Conservation (phyloP, 2,329 filamentous ascomycete species). For the Xylariaceae sp. region DNA sequence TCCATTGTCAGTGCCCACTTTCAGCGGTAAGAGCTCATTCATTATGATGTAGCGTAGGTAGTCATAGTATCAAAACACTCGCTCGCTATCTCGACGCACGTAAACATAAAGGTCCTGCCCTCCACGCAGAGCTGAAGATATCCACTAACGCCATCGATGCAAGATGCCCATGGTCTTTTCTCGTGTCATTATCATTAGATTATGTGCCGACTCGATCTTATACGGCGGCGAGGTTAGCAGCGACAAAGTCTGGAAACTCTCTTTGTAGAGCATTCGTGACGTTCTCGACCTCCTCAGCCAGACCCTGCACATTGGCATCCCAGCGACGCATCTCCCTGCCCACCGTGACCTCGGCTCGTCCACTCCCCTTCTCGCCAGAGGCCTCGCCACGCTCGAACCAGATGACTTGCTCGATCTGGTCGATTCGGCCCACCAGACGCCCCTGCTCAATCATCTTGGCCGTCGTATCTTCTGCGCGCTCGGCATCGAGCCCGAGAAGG, state of each 20-base stretch:
- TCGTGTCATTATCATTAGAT: no score
- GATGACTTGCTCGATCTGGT: slow-evolving; percentile 86
- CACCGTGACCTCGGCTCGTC: slow-evolving; percentile 58
- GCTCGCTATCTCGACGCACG: no score
- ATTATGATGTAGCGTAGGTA: no score
- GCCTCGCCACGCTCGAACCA: slow-evolving; percentile 77
- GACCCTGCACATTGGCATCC: slow-evolving; percentile 81
- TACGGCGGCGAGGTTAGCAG: slow-evolving; percentile 44
- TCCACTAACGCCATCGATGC: no score
- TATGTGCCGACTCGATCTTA: background rate
- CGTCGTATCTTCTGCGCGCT: slow-evolving; percentile 85
- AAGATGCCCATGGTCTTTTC: no score
- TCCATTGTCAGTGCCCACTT: no score
- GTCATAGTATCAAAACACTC: no score
- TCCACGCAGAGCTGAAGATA: no score
- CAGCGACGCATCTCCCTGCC: slow-evolving; percentile 75
- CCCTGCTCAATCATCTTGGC: slow-evolving; percentile 96
- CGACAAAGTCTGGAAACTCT: slow-evolving; percentile 68
- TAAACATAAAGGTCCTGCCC: no score
- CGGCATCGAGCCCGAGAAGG: slow-evolving; percentile 72
- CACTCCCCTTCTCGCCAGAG: slow-evolving; percentile 63
- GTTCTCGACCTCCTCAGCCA: slow-evolving; percentile 87
- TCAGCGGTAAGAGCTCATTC: no score
- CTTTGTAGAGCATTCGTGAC: slow-evolving; percentile 77
- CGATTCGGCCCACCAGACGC: slow-evolving; percentile 80